These are phyloP conservation scores for Phytophthora multivora DNA, from an alignment of 352 stramenopile species.

Conservation along the genomic window DNA sequence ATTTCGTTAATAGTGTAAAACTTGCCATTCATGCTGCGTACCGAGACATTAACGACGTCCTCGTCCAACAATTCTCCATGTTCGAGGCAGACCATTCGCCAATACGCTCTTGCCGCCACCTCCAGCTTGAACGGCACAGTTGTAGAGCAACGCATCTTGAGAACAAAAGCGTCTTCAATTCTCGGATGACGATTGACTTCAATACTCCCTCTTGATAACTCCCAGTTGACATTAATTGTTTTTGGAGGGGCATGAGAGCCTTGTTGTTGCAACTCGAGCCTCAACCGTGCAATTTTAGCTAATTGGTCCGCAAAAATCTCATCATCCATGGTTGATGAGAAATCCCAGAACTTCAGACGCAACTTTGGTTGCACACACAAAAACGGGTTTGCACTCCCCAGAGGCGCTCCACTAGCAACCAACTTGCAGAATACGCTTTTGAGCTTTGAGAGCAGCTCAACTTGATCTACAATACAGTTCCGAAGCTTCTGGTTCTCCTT, in stretches of 20 bases:
- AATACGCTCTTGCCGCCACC: slow-evolving; percentile 22
- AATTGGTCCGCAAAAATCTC: slow-evolving; percentile 15
- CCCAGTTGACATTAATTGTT: not conserved
- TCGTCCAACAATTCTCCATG: not conserved
- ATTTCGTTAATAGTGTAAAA: not conserved
- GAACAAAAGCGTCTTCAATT: not conserved
- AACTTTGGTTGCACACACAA: not conserved
- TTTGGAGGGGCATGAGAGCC: not conserved
- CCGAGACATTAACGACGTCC: not conserved
- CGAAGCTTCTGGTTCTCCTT: not conserved
- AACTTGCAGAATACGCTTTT: not conserved
- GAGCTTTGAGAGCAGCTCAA: not conserved
- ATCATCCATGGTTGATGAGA: not conserved
- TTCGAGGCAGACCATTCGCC: slow-evolving; percentile 17
- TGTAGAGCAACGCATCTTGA: slow-evolving; percentile 17
- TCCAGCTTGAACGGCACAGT: slow-evolving; percentile 21
- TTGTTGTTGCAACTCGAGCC: slow-evolving; percentile 1
- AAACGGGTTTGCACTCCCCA: not conserved
- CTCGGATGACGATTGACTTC: not conserved
- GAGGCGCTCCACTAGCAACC: not conserved
- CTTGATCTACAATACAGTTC: not conserved
- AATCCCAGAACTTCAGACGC: slow-evolving; percentile 12
- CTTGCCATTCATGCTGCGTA: not conserved
- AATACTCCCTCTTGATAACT: not conserved
- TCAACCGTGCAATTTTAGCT: not conserved